Percentiles rank a stretch among this genome's conserved stretches.
phyloP scores from a whole-genome alignment of 495 filamentous ascomycete genomes.

The Penicillium waksmanii region DNA sequence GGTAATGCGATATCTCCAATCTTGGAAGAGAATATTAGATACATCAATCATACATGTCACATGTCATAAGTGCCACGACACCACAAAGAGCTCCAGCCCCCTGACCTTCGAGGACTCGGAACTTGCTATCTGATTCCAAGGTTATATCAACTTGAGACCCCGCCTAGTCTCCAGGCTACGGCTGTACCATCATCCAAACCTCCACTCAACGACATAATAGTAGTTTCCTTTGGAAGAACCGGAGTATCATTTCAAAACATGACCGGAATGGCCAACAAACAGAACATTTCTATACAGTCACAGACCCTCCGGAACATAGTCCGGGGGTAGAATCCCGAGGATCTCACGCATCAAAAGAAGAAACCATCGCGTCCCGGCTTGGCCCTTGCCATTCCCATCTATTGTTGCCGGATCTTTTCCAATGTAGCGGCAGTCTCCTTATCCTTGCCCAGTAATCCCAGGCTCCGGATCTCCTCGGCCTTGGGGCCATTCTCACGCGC shows the following conservation, averaged over 20 bases:
- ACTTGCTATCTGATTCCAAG: too few species aligned
- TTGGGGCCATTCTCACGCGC: conserved; percentile 74
- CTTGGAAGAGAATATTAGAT: too few species aligned
- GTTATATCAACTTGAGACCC: too few species aligned
- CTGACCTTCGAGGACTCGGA: too few species aligned
- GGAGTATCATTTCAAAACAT: conserved; percentile 39
- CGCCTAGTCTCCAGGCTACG: too few species aligned
- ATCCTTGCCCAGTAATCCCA: conserved; percentile 80
- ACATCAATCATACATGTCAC: too few species aligned
- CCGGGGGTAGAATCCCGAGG: conserved; percentile 34
- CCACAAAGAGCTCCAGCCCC: too few species aligned
- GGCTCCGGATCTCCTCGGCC: conserved; percentile 78
- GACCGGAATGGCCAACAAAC: conserved; percentile 25
- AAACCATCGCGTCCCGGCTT: conserved; percentile 31
- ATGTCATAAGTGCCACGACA: too few species aligned
- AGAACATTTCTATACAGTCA: conserved; percentile 50
- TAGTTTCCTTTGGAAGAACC: conserved; percentile 21
- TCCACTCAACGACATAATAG: neutral
- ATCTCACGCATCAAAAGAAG: conserved; percentile 37
- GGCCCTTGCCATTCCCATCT: conserved; percentile 23
- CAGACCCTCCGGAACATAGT: conserved; percentile 28
- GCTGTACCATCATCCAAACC: too few species aligned
- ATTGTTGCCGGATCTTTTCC: conserved; percentile 29
- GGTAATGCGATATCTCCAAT: too few species aligned
- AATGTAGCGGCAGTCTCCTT: conserved; percentile 74